phyloP scores from a whole-genome alignment of 345 rosid species.

The Nephelium lappaceum region DNA sequence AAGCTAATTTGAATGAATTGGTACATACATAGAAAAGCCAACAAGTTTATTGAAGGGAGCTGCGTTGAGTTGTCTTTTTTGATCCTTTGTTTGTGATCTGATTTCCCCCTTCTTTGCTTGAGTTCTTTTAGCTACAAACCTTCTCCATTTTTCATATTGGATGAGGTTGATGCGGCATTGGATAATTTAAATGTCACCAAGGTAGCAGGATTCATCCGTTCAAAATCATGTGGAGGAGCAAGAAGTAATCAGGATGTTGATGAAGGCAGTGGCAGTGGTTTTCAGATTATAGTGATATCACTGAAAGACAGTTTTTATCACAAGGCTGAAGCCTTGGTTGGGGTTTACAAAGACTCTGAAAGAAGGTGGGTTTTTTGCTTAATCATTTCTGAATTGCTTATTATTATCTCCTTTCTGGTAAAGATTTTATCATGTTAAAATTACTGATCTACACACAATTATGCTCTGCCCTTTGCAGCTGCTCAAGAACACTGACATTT shows the following conservation, averaged over 20 bases:
- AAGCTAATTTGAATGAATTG: too few species aligned
- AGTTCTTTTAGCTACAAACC: conserved; percentile 75
- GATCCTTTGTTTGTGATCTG: not conserved
- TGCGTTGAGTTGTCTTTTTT: not conserved
- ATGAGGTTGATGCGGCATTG: conserved; percentile 92
- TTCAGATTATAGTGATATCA: conserved; percentile 97
- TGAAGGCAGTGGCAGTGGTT: conserved; percentile 56
- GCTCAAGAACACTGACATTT: conserved; percentile 90
- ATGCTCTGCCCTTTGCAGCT: conserved; percentile 46
- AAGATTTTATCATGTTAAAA: not conserved
- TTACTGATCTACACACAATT: not conserved
- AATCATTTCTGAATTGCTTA: not conserved
- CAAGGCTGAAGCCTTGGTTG: conserved; percentile 94
- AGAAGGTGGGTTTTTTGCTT: conserved; percentile 48
- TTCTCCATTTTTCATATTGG: conserved; percentile 94
- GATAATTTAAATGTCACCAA: conserved; percentile 94
- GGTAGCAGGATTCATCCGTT: conserved; percentile 86
- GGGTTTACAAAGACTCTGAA: conserved; percentile 89
- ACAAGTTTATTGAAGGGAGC: too few species aligned
- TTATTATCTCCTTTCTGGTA: too few species aligned
- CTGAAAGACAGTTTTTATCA: conserved; percentile 96
- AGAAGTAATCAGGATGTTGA: conserved; percentile 59
- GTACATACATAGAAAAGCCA: too few species aligned
- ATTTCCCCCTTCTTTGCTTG: not conserved
- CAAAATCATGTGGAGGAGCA: conserved; percentile 73